These are phyloP conservation scores for Conoideocrella luteorostrata DNA, from an alignment of 2,329 filamentous ascomycete species.

Conservation along the genomic window DNA sequence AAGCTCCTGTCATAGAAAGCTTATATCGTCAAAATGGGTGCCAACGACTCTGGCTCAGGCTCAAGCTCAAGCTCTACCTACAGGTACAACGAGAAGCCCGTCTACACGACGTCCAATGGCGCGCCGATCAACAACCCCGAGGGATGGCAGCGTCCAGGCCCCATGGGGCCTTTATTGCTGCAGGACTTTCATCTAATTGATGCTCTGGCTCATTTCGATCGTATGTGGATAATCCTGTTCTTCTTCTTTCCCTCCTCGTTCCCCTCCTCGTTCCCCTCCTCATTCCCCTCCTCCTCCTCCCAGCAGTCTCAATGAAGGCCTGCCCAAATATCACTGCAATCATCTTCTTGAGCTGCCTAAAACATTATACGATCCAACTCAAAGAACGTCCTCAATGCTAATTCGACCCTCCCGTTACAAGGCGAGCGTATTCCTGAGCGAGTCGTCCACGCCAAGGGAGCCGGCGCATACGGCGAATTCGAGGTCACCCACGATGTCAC, in stretches of 20 bases:
- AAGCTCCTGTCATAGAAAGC: not conserved
- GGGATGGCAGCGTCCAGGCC: conserved; percentile 44
- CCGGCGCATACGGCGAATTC: conserved; percentile 49
- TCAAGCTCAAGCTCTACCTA: too few relatives aligned
- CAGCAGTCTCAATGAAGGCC: too few relatives aligned
- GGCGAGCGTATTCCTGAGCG: conserved; percentile 43
- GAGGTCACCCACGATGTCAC: conserved; percentile 53
- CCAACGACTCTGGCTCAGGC: conserved; percentile 36
- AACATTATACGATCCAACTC: not conserved
- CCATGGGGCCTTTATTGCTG: conserved; percentile 52
- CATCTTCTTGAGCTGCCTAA: not conserved
- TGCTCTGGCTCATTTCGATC: conserved; percentile 1
- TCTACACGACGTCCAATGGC: conserved; percentile 56
- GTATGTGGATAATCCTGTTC: conserved; percentile 2
- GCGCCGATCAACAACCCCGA: conserved; percentile 47
- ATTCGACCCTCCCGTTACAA: too few relatives aligned
- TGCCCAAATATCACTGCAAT: too few relatives aligned
- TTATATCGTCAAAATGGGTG: conserved; percentile 32
- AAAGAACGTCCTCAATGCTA: too few relatives aligned
- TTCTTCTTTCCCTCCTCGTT: too few relatives aligned
- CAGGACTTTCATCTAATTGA: not conserved
- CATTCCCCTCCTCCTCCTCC: too few relatives aligned
- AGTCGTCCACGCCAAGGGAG: conserved; percentile 28
- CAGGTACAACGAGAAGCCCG: conserved; percentile 51
- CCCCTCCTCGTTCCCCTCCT: too few relatives aligned